Percentiles rank a stretch among this genome's conserved stretches.
Evolutionary conservation across 2,329 filamentous ascomycete genomes (phyloP).

Genomic region (Botrytis fabae): DNA sequence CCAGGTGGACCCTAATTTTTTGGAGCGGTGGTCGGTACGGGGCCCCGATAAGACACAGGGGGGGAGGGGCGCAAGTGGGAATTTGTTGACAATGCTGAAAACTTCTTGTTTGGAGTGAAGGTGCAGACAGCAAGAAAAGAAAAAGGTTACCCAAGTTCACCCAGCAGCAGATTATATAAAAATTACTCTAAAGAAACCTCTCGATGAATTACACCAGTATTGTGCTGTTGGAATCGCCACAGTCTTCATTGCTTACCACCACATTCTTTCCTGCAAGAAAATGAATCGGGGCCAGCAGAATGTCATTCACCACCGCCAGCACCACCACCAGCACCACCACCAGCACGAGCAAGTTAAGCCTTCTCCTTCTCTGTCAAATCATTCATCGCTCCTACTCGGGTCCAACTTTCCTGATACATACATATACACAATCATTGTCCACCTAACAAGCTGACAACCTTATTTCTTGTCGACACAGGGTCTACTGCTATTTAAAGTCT

Average conservation of each 20-base stretch:
- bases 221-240: not conserved
- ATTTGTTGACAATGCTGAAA: constrained; percentile 6
- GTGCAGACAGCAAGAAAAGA: not conserved
- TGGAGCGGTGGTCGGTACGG: not conserved
- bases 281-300: not conserved
- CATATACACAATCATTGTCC: not conserved
- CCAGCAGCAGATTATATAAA: not conserved
- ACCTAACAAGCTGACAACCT: not conserved
- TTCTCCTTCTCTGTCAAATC: not conserved
- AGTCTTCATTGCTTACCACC: not conserved
- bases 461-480: not conserved
- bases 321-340: too few relatives aligned
- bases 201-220: not conserved
- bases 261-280: not conserved
- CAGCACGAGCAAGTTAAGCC: not conserved
- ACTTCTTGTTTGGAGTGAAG: not conserved
- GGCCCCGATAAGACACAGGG: not conserved
- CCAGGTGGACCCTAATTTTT: constrained; percentile 10
- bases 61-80: not conserved
- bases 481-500: not conserved
- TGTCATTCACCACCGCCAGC: too few relatives aligned
- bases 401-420: not conserved
- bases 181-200: not conserved
- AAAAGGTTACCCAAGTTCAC: not conserved
- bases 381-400: constrained; percentile 1